Evolutionary conservation across 2,329 filamentous ascomycete species (phyloP), one percentile per base, ranked within the genome.

Genomic region (Ilyonectria robusta): DNA sequence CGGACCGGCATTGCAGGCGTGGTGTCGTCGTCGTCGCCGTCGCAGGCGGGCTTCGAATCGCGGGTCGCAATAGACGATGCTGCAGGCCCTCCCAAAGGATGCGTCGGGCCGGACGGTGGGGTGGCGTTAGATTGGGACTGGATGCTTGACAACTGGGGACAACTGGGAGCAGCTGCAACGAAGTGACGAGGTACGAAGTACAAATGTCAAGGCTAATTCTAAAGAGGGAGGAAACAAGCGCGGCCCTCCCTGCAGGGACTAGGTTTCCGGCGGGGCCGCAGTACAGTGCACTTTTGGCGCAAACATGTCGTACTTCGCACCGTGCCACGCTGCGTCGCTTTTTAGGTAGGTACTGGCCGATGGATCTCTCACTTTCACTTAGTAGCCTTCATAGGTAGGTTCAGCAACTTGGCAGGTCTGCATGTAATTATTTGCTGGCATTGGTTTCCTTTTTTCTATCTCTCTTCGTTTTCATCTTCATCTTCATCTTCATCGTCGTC

Each of bases 1-100:
- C 81, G 81, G 65, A 74, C 68, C 54, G 81, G 69, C 67, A 74
- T 72, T 17, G 15, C 53, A 56, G 11, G n/a, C 15, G 23, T 37
- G 35, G 9, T 33, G 21, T 21, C 21, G 21, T 21, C 21, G 17
- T 15, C 6, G 37, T 40, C 37, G 17, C 37, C 37, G 37, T 15
- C 37, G 37, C 37, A 26, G 10, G 29, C 23, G 23, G 31, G 13
- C 15, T 13, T 31, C 6, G 5, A 50, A 23, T 8, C 8, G 3
- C 15, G 13, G 26, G 47, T 17, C 6, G 13, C 19, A 50, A 23
- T n/a, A 60, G 31, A 29, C 15, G 33, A 15, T 29, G 29, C 37
- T 23, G 50, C 7, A 53, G 31, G 29, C 53, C 35, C 19, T 56
- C n/a, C 3, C 21, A 37, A 19, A 42, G 31, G 40, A 13, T 42